These are phyloP conservation scores for Blastobotrys illinoisensis DNA, from an alignment of 1,139 yeast genomes.

Conservation along the genomic window DNA sequence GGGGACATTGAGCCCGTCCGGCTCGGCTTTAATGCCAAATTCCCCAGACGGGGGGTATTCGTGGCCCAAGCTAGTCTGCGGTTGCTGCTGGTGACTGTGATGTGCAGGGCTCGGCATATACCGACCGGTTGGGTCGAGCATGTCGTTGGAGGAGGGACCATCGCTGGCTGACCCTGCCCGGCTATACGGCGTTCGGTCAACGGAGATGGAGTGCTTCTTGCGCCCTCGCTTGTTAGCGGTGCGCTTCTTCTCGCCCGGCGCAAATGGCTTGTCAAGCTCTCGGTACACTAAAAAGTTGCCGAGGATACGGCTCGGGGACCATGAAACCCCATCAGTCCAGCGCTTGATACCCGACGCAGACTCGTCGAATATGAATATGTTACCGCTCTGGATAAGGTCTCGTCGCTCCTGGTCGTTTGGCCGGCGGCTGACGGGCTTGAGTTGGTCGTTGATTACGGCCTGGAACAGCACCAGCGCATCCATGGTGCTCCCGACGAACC, in stretches of 20 bases:
- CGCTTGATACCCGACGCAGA: slow-evolving; percentile 78
- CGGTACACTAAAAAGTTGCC: slow-evolving; percentile 81
- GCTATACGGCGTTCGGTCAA: not conserved
- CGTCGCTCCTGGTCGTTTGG: slow-evolving; percentile 78
- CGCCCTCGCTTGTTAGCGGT: slow-evolving; percentile 30
- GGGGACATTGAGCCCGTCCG: slow-evolving; percentile 1
- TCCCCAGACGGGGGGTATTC: not conserved
- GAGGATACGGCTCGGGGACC: slow-evolving; percentile 86
- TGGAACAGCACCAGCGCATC: slow-evolving; percentile 84
- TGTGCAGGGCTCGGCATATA: not conserved
- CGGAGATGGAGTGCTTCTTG: slow-evolving; percentile 17
- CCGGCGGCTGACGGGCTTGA: slow-evolving; percentile 66
- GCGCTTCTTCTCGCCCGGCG: slow-evolving; percentile 37
- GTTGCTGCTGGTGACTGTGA: slow-evolving; percentile 2
- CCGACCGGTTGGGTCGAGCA: not conserved
- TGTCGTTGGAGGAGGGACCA: not conserved
- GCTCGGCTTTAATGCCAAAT: not conserved
- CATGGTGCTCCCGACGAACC: slow-evolving; percentile 73
- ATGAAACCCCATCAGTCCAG: slow-evolving; percentile 91
- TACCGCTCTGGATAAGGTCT: slow-evolving; percentile 64
- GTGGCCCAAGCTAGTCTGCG: not conserved
- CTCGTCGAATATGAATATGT: slow-evolving; percentile 79
- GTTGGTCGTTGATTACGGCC: slow-evolving; percentile 57
- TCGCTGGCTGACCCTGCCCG: not conserved
- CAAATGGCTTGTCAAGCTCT: slow-evolving; percentile 59